Base-by-base conservation (phyloP, 2,329 filamentous ascomycete species). In the Capronia americana region DNA sequence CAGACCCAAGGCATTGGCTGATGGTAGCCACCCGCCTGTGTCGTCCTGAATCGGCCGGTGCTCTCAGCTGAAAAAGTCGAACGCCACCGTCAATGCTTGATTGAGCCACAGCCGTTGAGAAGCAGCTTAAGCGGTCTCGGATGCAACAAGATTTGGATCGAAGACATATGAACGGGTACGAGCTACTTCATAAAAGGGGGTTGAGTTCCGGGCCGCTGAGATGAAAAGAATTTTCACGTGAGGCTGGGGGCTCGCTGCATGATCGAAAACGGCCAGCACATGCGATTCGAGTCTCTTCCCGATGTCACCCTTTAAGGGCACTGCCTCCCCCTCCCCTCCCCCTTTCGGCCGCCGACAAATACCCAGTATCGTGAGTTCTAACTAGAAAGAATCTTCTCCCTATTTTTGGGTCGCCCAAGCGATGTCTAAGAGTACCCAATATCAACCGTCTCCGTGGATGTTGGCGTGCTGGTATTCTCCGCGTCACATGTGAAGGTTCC, bases 391-490 rank as follows among this genome's bases (percentile, higher is more conserved):
- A 7, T 12, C 23, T 58, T 23, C 8, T 23, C 8, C 56, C 56
- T 58, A 58, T 58, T 58, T 58, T 58, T 58, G 56, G 56, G 38
- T 38, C 20, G 20, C 44, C 48, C n/a, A 14, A 17, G 20, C n/a
- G 10, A 50, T 20, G 3, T 23, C 34, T 17, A 17, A 4, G 6
- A 30, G 28, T 8, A 30, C 28, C 28, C 28, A 32, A 10, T 32
- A 32, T 32, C 38, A n/a, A 44, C 38, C 6, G 1, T 7, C 14
- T 44, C 14, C 38, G 38, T n/a, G 38, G 14, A n/a, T 44, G 14
- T 44, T 17, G 11, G 11, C 12, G 17, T 17, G 34, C 38, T 44
- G 8, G 38, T 7, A 2, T 41, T n/a, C 1, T 41, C 38, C 6
- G 0, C 38, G 5, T 41, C 14, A 41, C 10, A 32, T 10, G 30